phyloP scores from a whole-genome alignment of 345 rosid species.

The Acer saccharum region DNA sequence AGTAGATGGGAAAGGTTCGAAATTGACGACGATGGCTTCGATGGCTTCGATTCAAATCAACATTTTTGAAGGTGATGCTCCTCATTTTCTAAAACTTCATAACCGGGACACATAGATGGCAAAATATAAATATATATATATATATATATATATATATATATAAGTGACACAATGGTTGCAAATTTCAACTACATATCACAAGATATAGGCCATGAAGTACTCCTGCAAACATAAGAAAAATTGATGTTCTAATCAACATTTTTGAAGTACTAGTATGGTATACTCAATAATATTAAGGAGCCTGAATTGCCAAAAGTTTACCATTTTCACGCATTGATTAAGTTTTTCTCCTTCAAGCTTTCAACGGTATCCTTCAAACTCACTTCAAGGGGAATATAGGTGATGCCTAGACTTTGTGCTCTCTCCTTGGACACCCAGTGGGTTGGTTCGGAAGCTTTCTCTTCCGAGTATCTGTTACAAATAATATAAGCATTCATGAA shows the following conservation, averaged over 20 bases:
- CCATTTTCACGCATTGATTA: conserved; percentile 27
- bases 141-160: neutral
- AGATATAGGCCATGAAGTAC: neutral
- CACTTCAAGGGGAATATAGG: conserved; percentile 74
- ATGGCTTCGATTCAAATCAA: too few species aligned
- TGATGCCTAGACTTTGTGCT: conserved; percentile 65
- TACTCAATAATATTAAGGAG: too few species aligned
- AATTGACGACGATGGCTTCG: too few species aligned
- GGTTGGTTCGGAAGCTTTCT: conserved; percentile 23
- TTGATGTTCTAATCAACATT: conserved; percentile 22
- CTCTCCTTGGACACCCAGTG: conserved; percentile 79
- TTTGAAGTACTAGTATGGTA: neutral
- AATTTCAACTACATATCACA: too few species aligned
- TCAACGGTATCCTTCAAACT: conserved; percentile 83
- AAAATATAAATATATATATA: conserved; percentile 13
- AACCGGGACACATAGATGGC: conserved; percentile 28
- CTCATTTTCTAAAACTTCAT: conserved; percentile 10
- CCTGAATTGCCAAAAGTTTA: neutral
- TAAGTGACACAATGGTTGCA: too few species aligned
- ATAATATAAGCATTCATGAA: too few species aligned
- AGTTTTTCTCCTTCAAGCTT: conserved; percentile 85
- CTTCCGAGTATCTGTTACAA: too few species aligned
- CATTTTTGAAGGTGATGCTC: too few species aligned
- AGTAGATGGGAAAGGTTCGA: too few species aligned
- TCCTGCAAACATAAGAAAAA: neutral